Evolutionary conservation across 1,139 yeast genomes (phyloP).

Genomic region (Nakaseomyces bracarensis): DNA sequence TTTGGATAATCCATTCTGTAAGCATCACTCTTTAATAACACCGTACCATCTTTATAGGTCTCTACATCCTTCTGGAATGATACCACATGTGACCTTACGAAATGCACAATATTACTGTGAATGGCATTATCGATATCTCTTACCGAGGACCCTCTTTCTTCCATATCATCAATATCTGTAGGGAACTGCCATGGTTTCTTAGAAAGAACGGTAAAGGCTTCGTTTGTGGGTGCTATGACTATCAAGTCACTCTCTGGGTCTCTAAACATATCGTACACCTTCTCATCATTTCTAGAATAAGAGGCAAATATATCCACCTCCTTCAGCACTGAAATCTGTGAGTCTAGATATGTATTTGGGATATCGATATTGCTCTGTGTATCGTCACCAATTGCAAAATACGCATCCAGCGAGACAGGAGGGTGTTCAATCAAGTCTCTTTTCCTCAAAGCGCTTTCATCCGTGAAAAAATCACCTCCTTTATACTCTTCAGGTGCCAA

Average conservation of each 20-base stretch:
- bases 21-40: background rate
- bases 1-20: conserved; percentile 18
- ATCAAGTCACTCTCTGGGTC: conserved; percentile 27
- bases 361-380: conserved; percentile 7
- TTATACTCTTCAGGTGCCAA: conserved; percentile 10
- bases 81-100: conserved; percentile 48
- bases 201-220: conserved; percentile 39
- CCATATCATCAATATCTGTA: conserved; percentile 32
- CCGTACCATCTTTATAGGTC: conserved; percentile 9
- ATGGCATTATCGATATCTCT: conserved; percentile 40
- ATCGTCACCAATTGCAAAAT: conserved; percentile 5
- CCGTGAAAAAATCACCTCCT: background rate
- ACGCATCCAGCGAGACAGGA: conserved; percentile 7
- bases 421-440: conserved; percentile 10
- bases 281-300: conserved; percentile 20
- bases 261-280: conserved; percentile 13
- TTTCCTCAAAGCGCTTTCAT: conserved; percentile 1
- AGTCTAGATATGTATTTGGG: conserved; percentile 14
- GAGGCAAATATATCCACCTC: conserved; percentile 20
- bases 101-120: conserved; percentile 41
- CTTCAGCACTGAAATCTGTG: conserved; percentile 17
- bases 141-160: conserved; percentile 26
- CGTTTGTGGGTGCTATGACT: conserved; percentile 55
- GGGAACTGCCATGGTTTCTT: conserved; percentile 71
- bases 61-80: conserved; percentile 17